Evolutionary conservation across 257 asterid species (phyloP).

Genomic region (Craterostigma plantagineum): DNA sequence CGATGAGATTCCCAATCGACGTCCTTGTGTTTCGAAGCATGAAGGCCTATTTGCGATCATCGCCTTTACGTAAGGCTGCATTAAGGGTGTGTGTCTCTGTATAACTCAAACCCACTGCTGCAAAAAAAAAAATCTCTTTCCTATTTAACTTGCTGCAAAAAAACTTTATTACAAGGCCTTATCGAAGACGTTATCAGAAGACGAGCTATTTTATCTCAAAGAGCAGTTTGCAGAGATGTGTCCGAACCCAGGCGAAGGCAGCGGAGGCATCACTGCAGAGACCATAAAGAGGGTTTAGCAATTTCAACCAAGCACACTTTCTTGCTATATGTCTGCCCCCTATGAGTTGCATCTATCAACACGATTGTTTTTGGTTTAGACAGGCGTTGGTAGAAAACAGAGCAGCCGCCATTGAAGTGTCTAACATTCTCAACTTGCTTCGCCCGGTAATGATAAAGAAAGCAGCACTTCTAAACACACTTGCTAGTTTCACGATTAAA

Average conservation of each 20-base stretch:
- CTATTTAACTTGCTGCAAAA: no score
- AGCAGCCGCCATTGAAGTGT: conserved; percentile 30
- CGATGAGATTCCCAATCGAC: no score
- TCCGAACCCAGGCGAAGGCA: conserved; percentile 4
- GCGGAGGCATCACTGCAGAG: conserved; percentile 21
- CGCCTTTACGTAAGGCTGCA: no score
- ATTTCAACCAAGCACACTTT: neutral
- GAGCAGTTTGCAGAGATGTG: conserved; percentile 13
- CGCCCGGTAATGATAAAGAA: conserved; percentile 33
- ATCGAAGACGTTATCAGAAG: conserved; percentile 1
- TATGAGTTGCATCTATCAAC: conserved; percentile 2
- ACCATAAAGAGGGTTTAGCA: conserved; percentile 15
- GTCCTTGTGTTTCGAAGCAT: no score
- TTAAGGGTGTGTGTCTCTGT: no score
- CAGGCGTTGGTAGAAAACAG: conserved; percentile 38
- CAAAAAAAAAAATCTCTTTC: no score
- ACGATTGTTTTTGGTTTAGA: conserved; percentile 2
- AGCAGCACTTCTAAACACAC: no score
- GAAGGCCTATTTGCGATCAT: no score
- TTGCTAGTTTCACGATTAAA: neutral
- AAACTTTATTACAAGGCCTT: no score
- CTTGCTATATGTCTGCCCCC: neutral
- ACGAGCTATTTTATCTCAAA: conserved; percentile 18
- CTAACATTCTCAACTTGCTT: conserved; percentile 31
- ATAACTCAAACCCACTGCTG: no score